These are phyloP conservation scores for Salix purpurea DNA, from an alignment of 345 rosid species.

Conservation along the genomic window DNA sequence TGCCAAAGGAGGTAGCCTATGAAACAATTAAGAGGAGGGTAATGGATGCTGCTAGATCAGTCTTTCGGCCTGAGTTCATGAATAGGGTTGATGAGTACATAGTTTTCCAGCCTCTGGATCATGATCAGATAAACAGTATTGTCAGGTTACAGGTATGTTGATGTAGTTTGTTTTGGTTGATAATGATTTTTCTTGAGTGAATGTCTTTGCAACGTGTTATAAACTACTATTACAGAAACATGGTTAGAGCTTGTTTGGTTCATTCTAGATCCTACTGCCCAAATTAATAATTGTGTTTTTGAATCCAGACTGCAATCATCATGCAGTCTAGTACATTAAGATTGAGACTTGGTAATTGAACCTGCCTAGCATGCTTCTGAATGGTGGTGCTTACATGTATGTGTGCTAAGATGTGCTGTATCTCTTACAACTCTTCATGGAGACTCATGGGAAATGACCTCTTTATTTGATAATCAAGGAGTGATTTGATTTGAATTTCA, in stretches of 20 bases:
- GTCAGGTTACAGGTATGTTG: conserved; percentile 80
- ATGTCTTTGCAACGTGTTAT: background rate
- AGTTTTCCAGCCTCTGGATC: conserved; percentile 95
- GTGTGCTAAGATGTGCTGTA: background rate
- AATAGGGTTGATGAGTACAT: conserved; percentile 97
- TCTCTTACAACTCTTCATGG: background rate
- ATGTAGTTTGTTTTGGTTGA: background rate
- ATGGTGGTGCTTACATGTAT: background rate
- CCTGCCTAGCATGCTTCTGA: too few relatives aligned
- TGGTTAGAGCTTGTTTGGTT: background rate
- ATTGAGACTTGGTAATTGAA: too few relatives aligned
- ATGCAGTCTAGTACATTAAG: background rate
- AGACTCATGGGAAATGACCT: background rate
- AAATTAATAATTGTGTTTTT: background rate
- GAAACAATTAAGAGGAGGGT: conserved; percentile 79
- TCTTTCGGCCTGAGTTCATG: conserved; percentile 97
- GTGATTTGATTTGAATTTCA: background rate
- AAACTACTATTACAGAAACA: background rate
- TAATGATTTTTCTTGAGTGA: background rate
- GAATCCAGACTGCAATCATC: background rate
- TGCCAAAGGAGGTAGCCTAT: conserved; percentile 55
- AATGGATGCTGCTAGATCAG: conserved; percentile 93
- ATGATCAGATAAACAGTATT: conserved; percentile 68
- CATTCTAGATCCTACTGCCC: background rate
- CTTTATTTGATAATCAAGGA: background rate